Evolutionary conservation across 139 green algal genomes (phyloP).

Genomic region (Picochlorum sp.): DNA sequence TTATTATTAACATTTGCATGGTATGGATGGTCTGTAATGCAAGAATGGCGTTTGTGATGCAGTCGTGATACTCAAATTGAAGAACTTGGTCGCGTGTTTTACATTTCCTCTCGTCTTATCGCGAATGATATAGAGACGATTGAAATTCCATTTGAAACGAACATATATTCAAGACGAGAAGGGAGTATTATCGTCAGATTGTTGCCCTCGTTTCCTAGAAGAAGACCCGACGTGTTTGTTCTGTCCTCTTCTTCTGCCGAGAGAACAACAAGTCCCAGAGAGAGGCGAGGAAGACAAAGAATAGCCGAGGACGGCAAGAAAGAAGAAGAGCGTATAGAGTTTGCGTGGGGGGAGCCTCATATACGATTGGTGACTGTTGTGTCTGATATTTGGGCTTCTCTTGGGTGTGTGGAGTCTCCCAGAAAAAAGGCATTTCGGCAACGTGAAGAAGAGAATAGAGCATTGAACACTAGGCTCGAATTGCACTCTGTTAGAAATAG

Average conservation of each 20-base stretch:
- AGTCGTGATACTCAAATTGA: conserved; percentile 1
- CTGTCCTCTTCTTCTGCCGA: too few relatives aligned
- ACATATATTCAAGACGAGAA: not conserved
- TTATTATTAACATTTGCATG: too few relatives aligned
- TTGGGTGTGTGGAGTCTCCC: not conserved
- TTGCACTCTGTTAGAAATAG: too few relatives aligned
- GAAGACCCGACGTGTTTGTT: too few relatives aligned
- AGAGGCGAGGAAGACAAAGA: too few relatives aligned
- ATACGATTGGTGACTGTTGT: not conserved
- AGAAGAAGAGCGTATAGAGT: not conserved
- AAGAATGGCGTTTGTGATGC: not conserved
- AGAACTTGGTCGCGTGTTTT: not conserved
- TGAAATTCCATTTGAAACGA: not conserved
- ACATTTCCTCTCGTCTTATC: not conserved
- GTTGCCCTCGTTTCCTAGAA: too few relatives aligned
- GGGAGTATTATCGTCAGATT: too few relatives aligned
- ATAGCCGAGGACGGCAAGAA: too few relatives aligned
- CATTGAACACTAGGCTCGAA: too few relatives aligned
- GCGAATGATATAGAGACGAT: not conserved
- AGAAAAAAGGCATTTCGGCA: not conserved
- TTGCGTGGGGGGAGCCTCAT: not conserved
- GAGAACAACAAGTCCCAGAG: too few relatives aligned
- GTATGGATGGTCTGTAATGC: too few relatives aligned
- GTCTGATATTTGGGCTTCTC: not conserved
- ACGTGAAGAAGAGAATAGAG: not conserved